Evolutionary conservation across 805 yeast genomes (phyloP), one percentile per base, ranked within the genome.

Genomic region (Kluyveromyces siamensis): DNA sequence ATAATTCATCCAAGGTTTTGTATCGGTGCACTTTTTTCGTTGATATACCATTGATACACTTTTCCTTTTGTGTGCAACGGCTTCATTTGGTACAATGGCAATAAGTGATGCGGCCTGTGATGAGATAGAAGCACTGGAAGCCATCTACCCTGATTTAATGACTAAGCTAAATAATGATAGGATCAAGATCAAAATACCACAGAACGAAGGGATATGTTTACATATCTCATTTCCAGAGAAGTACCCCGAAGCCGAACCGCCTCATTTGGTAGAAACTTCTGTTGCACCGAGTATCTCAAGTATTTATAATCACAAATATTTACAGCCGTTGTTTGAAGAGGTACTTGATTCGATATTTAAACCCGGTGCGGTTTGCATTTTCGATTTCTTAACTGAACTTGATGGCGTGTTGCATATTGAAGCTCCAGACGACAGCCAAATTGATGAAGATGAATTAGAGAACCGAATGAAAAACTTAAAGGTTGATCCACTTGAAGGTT

Each of bases 101-200:
- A 16, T 43, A 11, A 35, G 18, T 8, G 39, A 43, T 18, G 45
- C 27, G 3, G 45, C 36, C n/a, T 27, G 16, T 18, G 93, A 87
- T 48, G 99, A 91, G 60, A 66, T 87, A 17, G 81, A 77, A 38
- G 91, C 96, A 11, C 80, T 91, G 10, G 84, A 87, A 48, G 93
- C 96, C 3, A 91, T 93, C 11, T 91, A 80, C 60, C 96, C 96
- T 1, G 85, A 74, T 14, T 72, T 79, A 39, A 62, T 80, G 36
- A 65, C 67, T 3, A 56, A 55, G 35, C 49, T 66, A 25, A 64
- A 66, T 21, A 71, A 69, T 27, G 61, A 58, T 1, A 61, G 69
- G 8, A 66, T 77, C 8, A 75, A 75, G 41, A 70, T 84, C 13
- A 67, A 68, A 25, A 65, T 79, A 0, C 88, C 96, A 0, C 79